These are phyloP conservation scores for Candida ulmi DNA, from an alignment of 805 yeast genomes.

Conservation along the genomic window DNA sequence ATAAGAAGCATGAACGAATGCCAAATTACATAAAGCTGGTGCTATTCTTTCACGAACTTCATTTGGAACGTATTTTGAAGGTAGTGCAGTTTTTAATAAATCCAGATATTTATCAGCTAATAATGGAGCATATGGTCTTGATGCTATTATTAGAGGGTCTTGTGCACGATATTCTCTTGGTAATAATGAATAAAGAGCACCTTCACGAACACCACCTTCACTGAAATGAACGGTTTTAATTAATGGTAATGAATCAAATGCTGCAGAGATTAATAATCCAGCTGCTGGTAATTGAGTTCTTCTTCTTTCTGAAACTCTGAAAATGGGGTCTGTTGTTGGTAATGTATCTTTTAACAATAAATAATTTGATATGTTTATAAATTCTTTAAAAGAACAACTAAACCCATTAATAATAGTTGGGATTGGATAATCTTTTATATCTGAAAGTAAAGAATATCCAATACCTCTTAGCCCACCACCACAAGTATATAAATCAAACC, in stretches of 20 bases:
- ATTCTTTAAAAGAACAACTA: constrained; percentile 49
- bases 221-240: constrained; percentile 60
- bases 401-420: constrained; percentile 68
- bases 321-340: constrained; percentile 43
- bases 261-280: constrained; percentile 55
- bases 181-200: constrained; percentile 58
- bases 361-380: constrained; percentile 45
- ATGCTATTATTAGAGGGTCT: constrained; percentile 66
- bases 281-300: constrained; percentile 67
- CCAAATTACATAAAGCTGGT: constrained; percentile 67
- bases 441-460: constrained; percentile 53
- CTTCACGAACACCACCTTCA: constrained; percentile 78
- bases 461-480: constrained; percentile 75
- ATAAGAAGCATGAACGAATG: constrained; percentile 72
- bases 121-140: constrained; percentile 67
- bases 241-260: constrained; percentile 54
- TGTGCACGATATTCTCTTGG: constrained; percentile 53
- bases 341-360: constrained; percentile 42
- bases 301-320: constrained; percentile 61
- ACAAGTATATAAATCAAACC: constrained; percentile 58
- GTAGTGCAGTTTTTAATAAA: constrained; percentile 51
- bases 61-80: constrained; percentile 48
- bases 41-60: constrained; percentile 55
- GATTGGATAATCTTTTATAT: constrained; percentile 54
- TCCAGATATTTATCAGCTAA: constrained; percentile 52